These are phyloP conservation scores for Cardamine occulta DNA, from an alignment of 345 rosid genomes.

Conservation along the genomic window DNA sequence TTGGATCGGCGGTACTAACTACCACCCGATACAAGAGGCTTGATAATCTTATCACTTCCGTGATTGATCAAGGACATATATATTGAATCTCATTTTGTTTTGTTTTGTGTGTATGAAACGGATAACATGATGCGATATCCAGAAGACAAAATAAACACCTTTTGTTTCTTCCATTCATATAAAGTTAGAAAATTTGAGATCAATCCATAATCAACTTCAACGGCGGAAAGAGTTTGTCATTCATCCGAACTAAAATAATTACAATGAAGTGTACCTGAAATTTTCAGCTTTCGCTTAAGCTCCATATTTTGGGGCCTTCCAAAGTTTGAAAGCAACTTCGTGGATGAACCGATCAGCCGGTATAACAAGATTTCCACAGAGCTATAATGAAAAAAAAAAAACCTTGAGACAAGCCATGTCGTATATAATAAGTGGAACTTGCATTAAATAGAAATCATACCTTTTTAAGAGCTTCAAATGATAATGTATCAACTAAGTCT, in stretches of 20 bases:
- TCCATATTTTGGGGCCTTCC: slow-evolving; percentile 99
- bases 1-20: slow-evolving; percentile 44
- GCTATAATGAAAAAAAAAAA: slow-evolving; percentile 47
- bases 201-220: slow-evolving; percentile 28
- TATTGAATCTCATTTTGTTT: neutral
- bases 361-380: slow-evolving; percentile 71
- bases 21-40: slow-evolving; percentile 20
- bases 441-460: slow-evolving; percentile 41
- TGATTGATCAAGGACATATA: neutral
- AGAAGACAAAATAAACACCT: neutral
- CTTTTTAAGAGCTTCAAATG: slow-evolving; percentile 73
- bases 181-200: slow-evolving; percentile 24
- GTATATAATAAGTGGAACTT: neutral
- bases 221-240: neutral
- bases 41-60: slow-evolving; percentile 6
- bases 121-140: neutral
- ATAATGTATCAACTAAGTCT: slow-evolving; percentile 65
- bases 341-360: slow-evolving; percentile 92
- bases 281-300: slow-evolving; percentile 49
- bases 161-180: slow-evolving; percentile 20
- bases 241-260: neutral
- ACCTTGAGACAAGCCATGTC: neutral
- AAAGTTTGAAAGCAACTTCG: slow-evolving; percentile 95
- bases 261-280: slow-evolving; percentile 20
- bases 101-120: neutral